Percentiles rank a stretch among this genome's conserved stretches.
These are phyloP conservation scores for Fusarium sp. DNA, from an alignment of 2,329 filamentous ascomycete species.

Conservation along the genomic window DNA sequence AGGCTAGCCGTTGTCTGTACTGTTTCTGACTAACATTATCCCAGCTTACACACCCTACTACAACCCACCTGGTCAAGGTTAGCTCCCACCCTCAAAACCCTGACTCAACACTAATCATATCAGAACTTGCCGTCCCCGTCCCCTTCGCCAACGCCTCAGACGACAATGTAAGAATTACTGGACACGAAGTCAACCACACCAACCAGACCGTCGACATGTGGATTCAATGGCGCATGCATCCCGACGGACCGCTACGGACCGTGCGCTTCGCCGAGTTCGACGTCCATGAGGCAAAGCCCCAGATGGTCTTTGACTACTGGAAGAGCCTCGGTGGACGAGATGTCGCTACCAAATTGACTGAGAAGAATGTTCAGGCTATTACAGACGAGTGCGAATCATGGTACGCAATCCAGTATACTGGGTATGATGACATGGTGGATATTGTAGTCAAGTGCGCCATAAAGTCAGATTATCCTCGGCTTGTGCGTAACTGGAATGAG, in stretches of 20 bases:
- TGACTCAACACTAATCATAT: not conserved
- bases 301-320: not conserved
- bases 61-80: not conserved
- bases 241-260: accelerated
- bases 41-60: not conserved
- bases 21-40: not conserved
- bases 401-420: not conserved
- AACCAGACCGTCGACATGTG: not conserved
- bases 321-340: not conserved
- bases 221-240: not conserved
- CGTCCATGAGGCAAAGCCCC: not conserved
- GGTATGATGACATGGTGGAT: not conserved
- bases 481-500: not conserved
- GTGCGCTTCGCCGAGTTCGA: not conserved
- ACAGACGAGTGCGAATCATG: not conserved
- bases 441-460: not conserved
- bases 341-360: not conserved
- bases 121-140: not conserved
- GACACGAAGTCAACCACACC: not conserved
- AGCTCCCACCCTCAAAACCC: accelerated
- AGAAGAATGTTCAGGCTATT: not conserved
- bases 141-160: not conserved
- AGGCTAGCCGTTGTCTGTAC: not conserved
- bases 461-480: not conserved
- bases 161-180: not conserved